A percentile compares a stretch with the other conserved stretches of the same genome.
phyloP scores from a whole-genome alignment of 495 filamentous ascomycete species.

The Neurospora sp. region DNA sequence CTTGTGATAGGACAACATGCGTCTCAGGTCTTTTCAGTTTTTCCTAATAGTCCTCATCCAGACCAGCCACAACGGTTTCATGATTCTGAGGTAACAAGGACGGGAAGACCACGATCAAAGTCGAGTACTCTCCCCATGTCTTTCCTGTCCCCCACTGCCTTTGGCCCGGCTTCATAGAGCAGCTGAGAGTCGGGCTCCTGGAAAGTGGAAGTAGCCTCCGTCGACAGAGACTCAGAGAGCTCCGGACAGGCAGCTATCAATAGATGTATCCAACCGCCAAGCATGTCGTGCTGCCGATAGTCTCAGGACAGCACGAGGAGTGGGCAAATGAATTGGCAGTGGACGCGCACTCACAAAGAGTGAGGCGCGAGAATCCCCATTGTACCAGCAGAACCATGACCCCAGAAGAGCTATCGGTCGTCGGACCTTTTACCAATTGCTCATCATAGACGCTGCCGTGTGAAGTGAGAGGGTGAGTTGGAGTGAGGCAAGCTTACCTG shows the following conservation, averaged over 20 bases:
- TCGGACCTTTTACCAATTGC: constrained; percentile 55
- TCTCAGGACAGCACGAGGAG: constrained; percentile 10
- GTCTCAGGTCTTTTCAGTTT: constrained; percentile 35
- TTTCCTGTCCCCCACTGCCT: constrained; percentile 24
- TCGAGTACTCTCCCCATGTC: constrained; percentile 1
- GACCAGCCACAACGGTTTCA: constrained; percentile 24
- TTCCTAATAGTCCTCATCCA: constrained; percentile 19
- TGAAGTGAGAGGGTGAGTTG: background rate
- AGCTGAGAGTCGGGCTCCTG: constrained; percentile 14
- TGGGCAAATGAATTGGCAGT: constrained; percentile 1
- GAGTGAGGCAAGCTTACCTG: background rate
- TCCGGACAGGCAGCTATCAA: constrained; percentile 5
- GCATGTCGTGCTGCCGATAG: constrained; percentile 8
- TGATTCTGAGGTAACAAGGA: constrained; percentile 8
- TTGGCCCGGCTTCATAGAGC: constrained; percentile 15
- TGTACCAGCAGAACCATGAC: constrained; percentile 29
- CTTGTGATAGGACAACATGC: background rate
- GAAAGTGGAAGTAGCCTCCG: constrained; percentile 13
- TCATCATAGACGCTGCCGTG: constrained; percentile 42
- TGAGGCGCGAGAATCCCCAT: constrained; percentile 9
- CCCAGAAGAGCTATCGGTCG: constrained; percentile 27
- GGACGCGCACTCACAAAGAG: constrained; percentile 16
- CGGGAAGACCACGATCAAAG: constrained; percentile 2
- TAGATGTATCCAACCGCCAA: constrained; percentile 14
- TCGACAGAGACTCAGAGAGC: constrained; percentile 1